These are phyloP conservation scores for Tetrahymena elliotti DNA, from an alignment of 73 alveolate genomes.

Conservation along the genomic window DNA sequence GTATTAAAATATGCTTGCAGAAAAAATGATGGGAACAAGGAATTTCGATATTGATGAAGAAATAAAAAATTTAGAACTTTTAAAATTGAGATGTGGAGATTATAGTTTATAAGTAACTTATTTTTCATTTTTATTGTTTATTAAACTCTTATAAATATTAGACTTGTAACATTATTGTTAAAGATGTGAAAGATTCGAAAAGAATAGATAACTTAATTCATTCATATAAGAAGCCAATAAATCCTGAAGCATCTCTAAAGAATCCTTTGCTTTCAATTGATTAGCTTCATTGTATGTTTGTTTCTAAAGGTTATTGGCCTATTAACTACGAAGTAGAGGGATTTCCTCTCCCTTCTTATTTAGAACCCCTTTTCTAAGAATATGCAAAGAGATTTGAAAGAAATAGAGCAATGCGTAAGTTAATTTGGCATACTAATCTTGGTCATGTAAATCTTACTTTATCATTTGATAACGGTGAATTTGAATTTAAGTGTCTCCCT, in stretches of 20 bases:
- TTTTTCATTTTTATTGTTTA: not conserved
- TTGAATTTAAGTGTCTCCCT: slow-evolving; percentile 38
- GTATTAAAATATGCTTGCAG: slow-evolving; percentile 43
- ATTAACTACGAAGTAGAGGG: slow-evolving; percentile 32
- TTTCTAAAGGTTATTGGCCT: slow-evolving; percentile 37
- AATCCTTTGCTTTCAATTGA: not conserved
- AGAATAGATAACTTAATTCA: slow-evolving; percentile 22
- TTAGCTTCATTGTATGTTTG: not conserved
- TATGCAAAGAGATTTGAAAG: slow-evolving; percentile 22
- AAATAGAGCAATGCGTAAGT: slow-evolving; percentile 24
- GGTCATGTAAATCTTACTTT: slow-evolving; percentile 31
- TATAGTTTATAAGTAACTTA: not conserved
- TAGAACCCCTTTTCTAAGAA: slow-evolving; percentile 21
- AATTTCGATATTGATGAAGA: slow-evolving; percentile 22
- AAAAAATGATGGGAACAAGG: slow-evolving; percentile 28
- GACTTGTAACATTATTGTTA: slow-evolving; percentile 30
- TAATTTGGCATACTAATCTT: slow-evolving; percentile 33
- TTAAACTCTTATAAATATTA: not conserved
- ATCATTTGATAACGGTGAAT: slow-evolving; percentile 34
- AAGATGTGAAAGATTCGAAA: slow-evolving; percentile 24
- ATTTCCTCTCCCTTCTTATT: slow-evolving; percentile 10
- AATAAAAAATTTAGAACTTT: slow-evolving; percentile 19
- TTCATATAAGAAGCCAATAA: slow-evolving; percentile 1
- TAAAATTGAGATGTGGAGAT: slow-evolving; percentile 36
- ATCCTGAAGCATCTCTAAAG: not conserved